Base-by-base conservation (phyloP, 345 rosid species). In the Aquilaria malaccensis region DNA sequence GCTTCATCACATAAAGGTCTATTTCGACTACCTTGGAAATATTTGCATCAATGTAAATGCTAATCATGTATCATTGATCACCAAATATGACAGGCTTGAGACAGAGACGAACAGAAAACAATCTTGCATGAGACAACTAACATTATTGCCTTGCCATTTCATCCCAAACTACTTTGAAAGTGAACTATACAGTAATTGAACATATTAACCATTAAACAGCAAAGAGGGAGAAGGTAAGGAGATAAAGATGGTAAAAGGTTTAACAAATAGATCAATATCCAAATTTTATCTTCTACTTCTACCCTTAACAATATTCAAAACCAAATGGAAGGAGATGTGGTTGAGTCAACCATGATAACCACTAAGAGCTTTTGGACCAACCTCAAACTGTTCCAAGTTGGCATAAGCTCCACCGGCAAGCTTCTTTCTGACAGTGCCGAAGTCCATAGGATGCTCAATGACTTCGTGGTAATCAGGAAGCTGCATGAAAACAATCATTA, bases 391-490 rank as follows among this genome's bases (percentile, higher is more conserved):
- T 76, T 89, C 96, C 71, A 92, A 76, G 65, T 30, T 72, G 60
- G 74, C 59, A 72, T 85, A 92, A 45, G 67, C 86, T 58, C 85
- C 86, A 13, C 59, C 59, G 48, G 64, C 76, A 61, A 92, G 77
- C 72, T 87, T 92, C 70, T 76, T 82, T 78, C 87, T 76, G 54
- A 82, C 62, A 14, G 95, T 89, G 45, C 78, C 74, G 50, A 89
- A 92, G 79, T 92, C 98, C 98, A 92, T 89, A 0, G 96, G 95
- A 76, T 87, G 79, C 69, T 81, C 76, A 55, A 92, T 77, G 68
- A 83, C 67, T 50, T 92, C 96, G 67, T 70, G 81, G 66, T 92
- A 92, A 69, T 92, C 96, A 33, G 98, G 98, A 52, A 92, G 93
- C 98, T 92, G 87, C 55, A 72, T 53, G 64, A 66, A 46, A 52